Evolutionary conservation across 805 yeast genomes (phyloP).

Genomic region (Wickerhamiella nectarea): DNA sequence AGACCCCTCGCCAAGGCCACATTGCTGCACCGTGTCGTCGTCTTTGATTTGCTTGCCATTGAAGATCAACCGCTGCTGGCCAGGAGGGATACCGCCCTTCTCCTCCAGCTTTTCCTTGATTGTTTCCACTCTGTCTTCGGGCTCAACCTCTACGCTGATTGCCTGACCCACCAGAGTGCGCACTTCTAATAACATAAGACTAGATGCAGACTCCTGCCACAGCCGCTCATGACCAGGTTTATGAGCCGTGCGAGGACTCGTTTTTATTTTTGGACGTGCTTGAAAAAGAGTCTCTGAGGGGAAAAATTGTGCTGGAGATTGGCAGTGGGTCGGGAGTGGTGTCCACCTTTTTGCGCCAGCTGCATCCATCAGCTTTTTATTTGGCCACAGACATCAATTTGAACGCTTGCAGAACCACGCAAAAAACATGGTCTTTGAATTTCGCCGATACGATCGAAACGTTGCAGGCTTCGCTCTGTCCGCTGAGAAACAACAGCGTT

Average conservation of each 20-base stretch:
- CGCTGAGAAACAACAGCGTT: slow-evolving; percentile 28
- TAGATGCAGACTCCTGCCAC: slow-evolving; percentile 55
- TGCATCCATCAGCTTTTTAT: slow-evolving; percentile 40
- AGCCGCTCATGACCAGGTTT: slow-evolving; percentile 57
- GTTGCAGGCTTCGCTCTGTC: slow-evolving; percentile 40
- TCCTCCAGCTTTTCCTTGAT: slow-evolving; percentile 89
- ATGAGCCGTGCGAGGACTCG: slow-evolving; percentile 92
- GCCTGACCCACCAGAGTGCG: slow-evolving; percentile 21
- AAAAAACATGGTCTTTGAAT: slow-evolving; percentile 31
- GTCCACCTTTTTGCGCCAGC: slow-evolving; percentile 56
- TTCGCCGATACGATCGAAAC: slow-evolving; percentile 39
- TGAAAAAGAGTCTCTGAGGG: slow-evolving; percentile 38
- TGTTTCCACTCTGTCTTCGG: slow-evolving; percentile 36
- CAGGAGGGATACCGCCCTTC: slow-evolving; percentile 93
- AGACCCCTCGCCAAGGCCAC: slow-evolving; percentile 73
- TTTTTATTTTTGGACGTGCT: slow-evolving; percentile 69
- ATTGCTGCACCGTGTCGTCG: slow-evolving; percentile 53
- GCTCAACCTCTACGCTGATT: slow-evolving; percentile 22
- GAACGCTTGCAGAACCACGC: slow-evolving; percentile 48
- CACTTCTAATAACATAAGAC: slow-evolving; percentile 10
- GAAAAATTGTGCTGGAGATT: slow-evolving; percentile 45
- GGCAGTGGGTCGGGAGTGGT: slow-evolving; percentile 92
- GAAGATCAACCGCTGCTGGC: slow-evolving; percentile 82
- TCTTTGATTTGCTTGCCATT: slow-evolving; percentile 88
- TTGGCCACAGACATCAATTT: slow-evolving; percentile 73